These are phyloP conservation scores for Calonectria pauciramosa DNA, from an alignment of 2,329 filamentous ascomycete genomes.

Conservation along the genomic window DNA sequence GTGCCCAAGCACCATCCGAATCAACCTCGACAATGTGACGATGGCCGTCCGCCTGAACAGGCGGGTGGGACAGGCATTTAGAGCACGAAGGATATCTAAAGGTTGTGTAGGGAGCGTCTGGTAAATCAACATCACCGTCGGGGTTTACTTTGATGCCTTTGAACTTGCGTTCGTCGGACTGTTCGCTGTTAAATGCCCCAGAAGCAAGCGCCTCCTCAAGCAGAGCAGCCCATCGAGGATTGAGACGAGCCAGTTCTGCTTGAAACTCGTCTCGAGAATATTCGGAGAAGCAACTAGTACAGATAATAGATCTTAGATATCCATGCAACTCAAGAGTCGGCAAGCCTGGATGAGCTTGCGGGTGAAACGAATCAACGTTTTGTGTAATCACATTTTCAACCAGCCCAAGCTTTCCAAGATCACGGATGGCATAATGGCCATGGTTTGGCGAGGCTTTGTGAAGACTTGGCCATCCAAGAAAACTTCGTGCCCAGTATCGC, in stretches of 20 bases:
- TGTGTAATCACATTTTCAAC: slow-evolving; percentile 88
- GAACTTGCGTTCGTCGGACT: slow-evolving; percentile 76
- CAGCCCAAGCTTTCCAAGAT: slow-evolving; percentile 79
- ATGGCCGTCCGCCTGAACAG: slow-evolving; percentile 67
- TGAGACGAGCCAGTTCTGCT: slow-evolving; percentile 79
- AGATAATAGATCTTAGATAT: slow-evolving; percentile 85
- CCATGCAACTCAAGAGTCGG: slow-evolving; percentile 91
- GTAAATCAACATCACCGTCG: slow-evolving; percentile 93
- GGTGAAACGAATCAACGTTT: slow-evolving; percentile 97
- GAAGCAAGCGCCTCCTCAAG: slow-evolving; percentile 78
- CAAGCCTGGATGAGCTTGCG: slow-evolving; percentile 78
- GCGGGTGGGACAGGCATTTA: slow-evolving; percentile 77
- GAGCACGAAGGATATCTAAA: slow-evolving; percentile 95
- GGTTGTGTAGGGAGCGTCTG: slow-evolving; percentile 86
- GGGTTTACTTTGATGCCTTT: slow-evolving; percentile 88
- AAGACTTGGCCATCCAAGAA: slow-evolving; percentile 90
- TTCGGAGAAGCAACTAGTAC: slow-evolving; percentile 81
- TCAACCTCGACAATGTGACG: slow-evolving; percentile 77
- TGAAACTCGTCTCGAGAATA: slow-evolving; percentile 83
- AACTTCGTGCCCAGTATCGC: slow-evolving; percentile 95
- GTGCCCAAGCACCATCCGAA: slow-evolving; percentile 82
- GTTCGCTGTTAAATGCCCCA: slow-evolving; percentile 83
- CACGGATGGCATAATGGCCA: slow-evolving; percentile 82
- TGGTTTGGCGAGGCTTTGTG: slow-evolving; percentile 83
- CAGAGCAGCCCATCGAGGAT: slow-evolving; percentile 88